phyloP scores from a whole-genome alignment of 257 asterid genomes.

The Echites panduratus region DNA sequence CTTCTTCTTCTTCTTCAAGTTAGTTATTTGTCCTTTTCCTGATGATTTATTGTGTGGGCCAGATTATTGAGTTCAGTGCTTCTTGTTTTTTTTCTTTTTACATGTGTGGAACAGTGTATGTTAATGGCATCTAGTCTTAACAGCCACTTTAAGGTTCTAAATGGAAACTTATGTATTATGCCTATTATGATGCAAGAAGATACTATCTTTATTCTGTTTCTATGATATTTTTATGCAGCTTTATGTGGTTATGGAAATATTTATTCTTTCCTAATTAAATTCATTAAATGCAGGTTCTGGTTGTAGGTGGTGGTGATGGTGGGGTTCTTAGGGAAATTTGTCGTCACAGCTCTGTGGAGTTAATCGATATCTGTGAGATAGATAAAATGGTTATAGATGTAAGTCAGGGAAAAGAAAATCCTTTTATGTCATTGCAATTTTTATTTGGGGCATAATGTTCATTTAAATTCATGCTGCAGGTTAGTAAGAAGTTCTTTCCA shows the following conservation, averaged over 20 bases:
- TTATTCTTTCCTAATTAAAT: constrained; percentile 10
- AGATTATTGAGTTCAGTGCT: background rate
- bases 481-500: constrained; percentile 86
- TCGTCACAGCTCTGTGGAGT: constrained; percentile 86
- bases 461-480: constrained; percentile 41
- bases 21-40: background rate
- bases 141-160: background rate
- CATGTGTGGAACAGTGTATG: background rate
- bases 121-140: background rate
- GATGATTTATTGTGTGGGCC: background rate
- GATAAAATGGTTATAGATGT: constrained; percentile 97
- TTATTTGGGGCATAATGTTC: background rate
- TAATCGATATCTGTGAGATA: constrained; percentile 91
- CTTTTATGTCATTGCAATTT: constrained; percentile 1
- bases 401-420: constrained; percentile 24
- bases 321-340: constrained; percentile 94
- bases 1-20: background rate
- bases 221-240: background rate
- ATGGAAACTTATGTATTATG: background rate
- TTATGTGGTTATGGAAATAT: background rate
- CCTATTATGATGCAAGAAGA: background rate
- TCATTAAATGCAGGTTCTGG: constrained; percentile 65
- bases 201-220: background rate
- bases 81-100: too few relatives aligned
- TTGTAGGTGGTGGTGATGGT: constrained; percentile 99